Conservation (phyloP, 2,329 filamentous ascomycete genomes). For the Diaporthe sp. region DNA sequence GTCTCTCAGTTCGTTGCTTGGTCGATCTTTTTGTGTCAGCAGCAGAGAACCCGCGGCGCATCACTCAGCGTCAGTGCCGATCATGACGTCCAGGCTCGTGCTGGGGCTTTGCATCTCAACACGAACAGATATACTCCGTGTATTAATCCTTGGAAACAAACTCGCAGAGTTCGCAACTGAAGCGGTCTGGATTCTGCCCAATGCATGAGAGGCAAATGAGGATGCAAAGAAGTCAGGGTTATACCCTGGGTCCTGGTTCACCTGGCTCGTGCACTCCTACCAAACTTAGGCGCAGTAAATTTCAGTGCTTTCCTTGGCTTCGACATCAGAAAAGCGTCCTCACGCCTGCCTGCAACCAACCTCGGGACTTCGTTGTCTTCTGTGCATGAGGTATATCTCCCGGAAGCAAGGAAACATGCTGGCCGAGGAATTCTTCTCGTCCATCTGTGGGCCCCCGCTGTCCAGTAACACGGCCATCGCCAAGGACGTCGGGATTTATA, state of each 20-base stretch:
- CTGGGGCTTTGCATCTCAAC: background rate
- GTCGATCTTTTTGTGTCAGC: background rate
- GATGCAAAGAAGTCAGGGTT: background rate
- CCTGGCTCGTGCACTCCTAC: slow-evolving; percentile 20
- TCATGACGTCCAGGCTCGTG: background rate
- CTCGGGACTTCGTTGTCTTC: background rate
- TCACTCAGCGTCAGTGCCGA: background rate
- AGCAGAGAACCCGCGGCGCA: too few relatives aligned
- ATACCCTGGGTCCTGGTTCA: background rate
- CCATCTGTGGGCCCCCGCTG: slow-evolving; percentile 69
- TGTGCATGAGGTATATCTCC: background rate
- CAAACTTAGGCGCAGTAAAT: slow-evolving; percentile 12
- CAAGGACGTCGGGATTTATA: slow-evolving; percentile 89
- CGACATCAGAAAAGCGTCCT: background rate
- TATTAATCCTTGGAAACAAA: background rate
- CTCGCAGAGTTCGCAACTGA: background rate
- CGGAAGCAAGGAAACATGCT: slow-evolving; percentile 58
- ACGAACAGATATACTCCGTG: too few relatives aligned
- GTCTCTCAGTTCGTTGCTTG: background rate
- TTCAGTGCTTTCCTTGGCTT: slow-evolving; percentile 13
- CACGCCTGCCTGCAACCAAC: background rate
- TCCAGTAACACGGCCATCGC: slow-evolving; percentile 73
- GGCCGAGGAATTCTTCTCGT: slow-evolving; percentile 71
- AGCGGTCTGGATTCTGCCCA: background rate
- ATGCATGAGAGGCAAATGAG: background rate